phyloP scores from a whole-genome alignment of 2,329 filamentous ascomycete species.

The Xylaria sp. region DNA sequence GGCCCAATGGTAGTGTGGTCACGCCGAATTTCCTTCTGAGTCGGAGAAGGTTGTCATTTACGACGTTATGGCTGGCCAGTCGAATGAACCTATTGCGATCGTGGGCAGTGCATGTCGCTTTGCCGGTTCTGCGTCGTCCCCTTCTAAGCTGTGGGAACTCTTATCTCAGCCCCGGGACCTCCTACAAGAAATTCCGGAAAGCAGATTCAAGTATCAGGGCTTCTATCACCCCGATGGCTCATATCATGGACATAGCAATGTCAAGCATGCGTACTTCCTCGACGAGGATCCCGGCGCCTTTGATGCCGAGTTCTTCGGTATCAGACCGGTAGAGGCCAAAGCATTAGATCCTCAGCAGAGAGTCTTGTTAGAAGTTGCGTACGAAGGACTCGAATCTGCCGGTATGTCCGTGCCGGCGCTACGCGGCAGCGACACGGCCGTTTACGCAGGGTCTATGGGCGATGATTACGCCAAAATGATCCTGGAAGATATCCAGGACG shows the following conservation, averaged over 20 bases:
- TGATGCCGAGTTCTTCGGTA: slow-evolving; percentile 18
- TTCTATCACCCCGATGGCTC: slow-evolving; percentile 10
- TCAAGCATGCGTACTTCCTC: slow-evolving; percentile 15
- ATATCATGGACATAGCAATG: slow-evolving; percentile 19
- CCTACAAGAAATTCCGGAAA: not conserved
- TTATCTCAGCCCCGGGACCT: slow-evolving; percentile 7
- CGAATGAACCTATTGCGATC: slow-evolving; percentile 17
- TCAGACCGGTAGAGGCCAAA: slow-evolving; percentile 15
- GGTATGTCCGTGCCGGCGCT: slow-evolving; percentile 5
- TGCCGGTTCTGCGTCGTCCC: slow-evolving; percentile 1
- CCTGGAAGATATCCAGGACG: not conserved
- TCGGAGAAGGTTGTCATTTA: slow-evolving; percentile 1
- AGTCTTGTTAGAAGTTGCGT: slow-evolving; percentile 12
- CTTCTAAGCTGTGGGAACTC: slow-evolving; percentile 12
- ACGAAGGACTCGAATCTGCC: slow-evolving; percentile 16
- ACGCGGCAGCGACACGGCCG: slow-evolving; percentile 12
- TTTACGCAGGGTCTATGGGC: slow-evolving; percentile 17
- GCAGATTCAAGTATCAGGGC: not conserved
- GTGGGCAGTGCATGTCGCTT: slow-evolving; percentile 18
- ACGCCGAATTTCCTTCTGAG: not conserved
- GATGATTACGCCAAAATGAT: slow-evolving; percentile 13
- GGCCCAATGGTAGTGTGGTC: not conserved
- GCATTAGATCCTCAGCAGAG: slow-evolving; percentile 21
- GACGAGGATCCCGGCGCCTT: slow-evolving; percentile 2
- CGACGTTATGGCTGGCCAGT: slow-evolving; percentile 5